Evolutionary conservation across 495 filamentous ascomycete species (phyloP), one percentile per base, ranked within the genome.

Genomic region (Daldinia concentrica): DNA sequence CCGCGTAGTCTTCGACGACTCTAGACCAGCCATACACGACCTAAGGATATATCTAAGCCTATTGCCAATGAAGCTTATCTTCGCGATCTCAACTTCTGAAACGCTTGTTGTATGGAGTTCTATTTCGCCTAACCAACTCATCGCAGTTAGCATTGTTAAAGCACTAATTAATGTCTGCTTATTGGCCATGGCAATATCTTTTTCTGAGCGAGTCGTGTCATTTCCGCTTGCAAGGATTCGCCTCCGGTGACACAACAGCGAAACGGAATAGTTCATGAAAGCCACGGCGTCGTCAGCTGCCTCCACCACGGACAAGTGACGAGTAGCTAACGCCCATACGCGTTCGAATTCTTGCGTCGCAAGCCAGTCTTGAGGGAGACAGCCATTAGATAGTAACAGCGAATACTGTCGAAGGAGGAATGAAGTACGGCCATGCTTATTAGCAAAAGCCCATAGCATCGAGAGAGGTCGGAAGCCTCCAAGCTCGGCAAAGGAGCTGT

Each of bases 331-430:
- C 6, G 66, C 69, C 82, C 82, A 87, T 27, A 83, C 14, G 0
- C 56, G 55, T 11, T 76, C 66, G 65, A 84, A 84, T 11, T 76
- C 76, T 56, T 64, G 76, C 2, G 79, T 82, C 14, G 83, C 74
- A 19, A 86, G 64, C 85, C 84, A 85, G 14, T 80, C 74, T 26
- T 72, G 52, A 0, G 84, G 81, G 30, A 87, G 69, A 17, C 66
- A 54, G 2, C 71, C 77, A 29, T 68, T 64, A 3, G 66, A 71
- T 43, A 87, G 55, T 17, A 86, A 52, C 1, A 58, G 52, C 0
- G 77, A 72, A 56, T 84, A 68, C 55, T 82, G 77, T 29, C 79
- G 75, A 26, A 80, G 74, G 24, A 77, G 64, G 63, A 82, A 79
- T 4, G 72, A 63, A 12, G 56, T 59, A 7, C 71, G 72, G 1